Evolutionary conservation across 305 asterid species (phyloP), one percentile per base, ranked within the genome.

Genomic region (Solanum hybrid): DNA sequence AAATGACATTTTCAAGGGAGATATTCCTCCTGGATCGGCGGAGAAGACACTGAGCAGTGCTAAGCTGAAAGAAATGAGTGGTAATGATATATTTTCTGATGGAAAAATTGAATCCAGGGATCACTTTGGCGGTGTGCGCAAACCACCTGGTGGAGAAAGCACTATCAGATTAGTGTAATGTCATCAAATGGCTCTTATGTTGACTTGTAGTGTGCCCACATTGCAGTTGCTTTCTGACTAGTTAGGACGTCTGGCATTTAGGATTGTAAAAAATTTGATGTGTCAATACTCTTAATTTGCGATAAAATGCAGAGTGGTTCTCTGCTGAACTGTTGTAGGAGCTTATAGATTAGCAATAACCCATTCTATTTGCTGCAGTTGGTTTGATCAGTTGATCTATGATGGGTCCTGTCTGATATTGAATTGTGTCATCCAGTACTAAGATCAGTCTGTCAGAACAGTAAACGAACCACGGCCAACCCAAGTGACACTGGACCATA

Each of bases 121-220:
- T 57, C 93, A 93, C 94, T 93, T 95, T 90, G 96, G 98, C 42
- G 98, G 98, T 20, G 97, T 96, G 80, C 96, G 97, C 75, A 90
- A 97, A 89, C 98, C 98, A 14, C 98, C 98, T 11, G 98, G 98
- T 74, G 98, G 98, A 7, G 96, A 95, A 93, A 97, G 99, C 92
- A 96, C 95, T 94, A 94, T 96, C 36, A 88, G 97, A 71, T 93
- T 95, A 94, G 93, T 95, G 90, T 97, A 92, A 57, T 46, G 35
- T 26, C 42, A 7, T 77, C 8, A 36, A 40, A 37, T 64, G 77
- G 73, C 79, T 83, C 6, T 46, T 36, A 46, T 84, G 61, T 57
- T 76, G n/a, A 46, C 74, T 87, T 29, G 46, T 51, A 29, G 42
- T 89, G 40, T 89, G 87, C 35, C 14, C 86, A n/a, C 46, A 51